phyloP scores from a whole-genome alignment of 75 land plant species.

The Chamaecyparis obtusa region DNA sequence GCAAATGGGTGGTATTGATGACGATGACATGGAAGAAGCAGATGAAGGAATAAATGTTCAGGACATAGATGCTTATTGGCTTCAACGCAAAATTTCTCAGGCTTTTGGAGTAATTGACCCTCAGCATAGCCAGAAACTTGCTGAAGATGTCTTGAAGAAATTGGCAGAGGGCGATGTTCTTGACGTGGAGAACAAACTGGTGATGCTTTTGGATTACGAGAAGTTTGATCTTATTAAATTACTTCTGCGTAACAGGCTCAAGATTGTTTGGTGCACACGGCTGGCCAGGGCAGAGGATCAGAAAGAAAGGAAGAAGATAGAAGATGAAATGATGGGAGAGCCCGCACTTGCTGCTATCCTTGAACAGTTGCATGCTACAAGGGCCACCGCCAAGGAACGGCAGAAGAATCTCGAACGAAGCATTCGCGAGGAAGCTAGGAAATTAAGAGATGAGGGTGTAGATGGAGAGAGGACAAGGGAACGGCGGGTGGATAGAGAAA shows the following conservation, averaged over 20 bases:
- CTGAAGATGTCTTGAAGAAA: conserved; percentile 60
- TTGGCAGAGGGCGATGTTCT: conserved; percentile 76
- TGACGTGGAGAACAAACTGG: conserved; percentile 76
- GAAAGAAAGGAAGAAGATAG: conserved; percentile 79
- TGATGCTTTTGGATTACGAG: conserved; percentile 78
- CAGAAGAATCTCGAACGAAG: conserved; percentile 89
- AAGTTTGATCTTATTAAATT: conserved; percentile 87
- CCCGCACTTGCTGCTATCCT: conserved; percentile 63
- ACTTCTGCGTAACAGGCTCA: conserved; percentile 69
- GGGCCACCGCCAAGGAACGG: conserved; percentile 93
- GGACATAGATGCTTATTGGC: conserved; percentile 99
- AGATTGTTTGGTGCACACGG: conserved; percentile 89
- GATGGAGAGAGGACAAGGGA: conserved; percentile 40
- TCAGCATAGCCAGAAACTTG: conserved; percentile 86
- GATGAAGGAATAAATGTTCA: conserved; percentile 88
- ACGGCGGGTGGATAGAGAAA: conserved; percentile 53
- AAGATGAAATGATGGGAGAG: conserved; percentile 73
- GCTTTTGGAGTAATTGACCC: conserved; percentile 86
- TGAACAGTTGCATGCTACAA: conserved; percentile 96
- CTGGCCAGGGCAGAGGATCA: conserved; percentile 91
- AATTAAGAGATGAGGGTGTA: conserved; percentile 77
- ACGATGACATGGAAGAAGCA: conserved; percentile 83
- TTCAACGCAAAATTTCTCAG: conserved; percentile 92
- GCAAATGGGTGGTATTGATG: conserved; percentile 91
- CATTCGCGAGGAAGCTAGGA: conserved; percentile 94